Conservation (phyloP, 768 basidiomycete species). For the Candolleomyces efflorescens region DNA sequence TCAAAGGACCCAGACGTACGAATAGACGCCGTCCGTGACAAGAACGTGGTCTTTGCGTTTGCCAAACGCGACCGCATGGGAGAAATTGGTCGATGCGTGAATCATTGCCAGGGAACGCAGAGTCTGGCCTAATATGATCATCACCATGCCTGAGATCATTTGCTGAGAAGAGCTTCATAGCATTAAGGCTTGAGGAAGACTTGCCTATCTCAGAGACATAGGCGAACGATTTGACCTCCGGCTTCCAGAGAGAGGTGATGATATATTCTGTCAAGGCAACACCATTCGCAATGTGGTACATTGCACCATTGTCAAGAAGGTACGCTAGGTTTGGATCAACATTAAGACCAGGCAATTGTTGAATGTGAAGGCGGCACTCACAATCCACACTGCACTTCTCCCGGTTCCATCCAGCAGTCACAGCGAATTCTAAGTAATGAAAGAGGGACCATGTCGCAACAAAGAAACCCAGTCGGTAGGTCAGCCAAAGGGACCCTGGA, state of each 20-base stretch:
- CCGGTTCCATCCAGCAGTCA: constrained; percentile 93
- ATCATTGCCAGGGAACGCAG: constrained; percentile 94
- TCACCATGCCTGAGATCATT: constrained; percentile 41
- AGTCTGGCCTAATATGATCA: constrained; percentile 68
- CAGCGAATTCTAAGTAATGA: constrained; percentile 92
- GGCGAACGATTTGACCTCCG: constrained; percentile 55
- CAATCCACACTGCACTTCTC: constrained; percentile 92
- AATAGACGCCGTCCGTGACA: constrained; percentile 87
- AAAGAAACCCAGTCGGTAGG: constrained; percentile 80
- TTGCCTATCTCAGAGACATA: constrained; percentile 59
- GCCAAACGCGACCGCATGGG: constrained; percentile 75
- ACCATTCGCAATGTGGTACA: constrained; percentile 83
- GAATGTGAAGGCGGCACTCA: constrained; percentile 42
- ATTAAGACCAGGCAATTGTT: not conserved
- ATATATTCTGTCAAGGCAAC: constrained; percentile 80
- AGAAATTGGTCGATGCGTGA: constrained; percentile 90
- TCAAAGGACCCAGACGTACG: constrained; percentile 41
- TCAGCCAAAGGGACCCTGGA: constrained; percentile 52
- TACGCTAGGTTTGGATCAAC: constrained; percentile 56
- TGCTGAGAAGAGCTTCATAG: not conserved
- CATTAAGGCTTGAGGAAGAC: constrained; percentile 14
- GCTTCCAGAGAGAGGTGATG: constrained; percentile 60
- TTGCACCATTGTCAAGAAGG: constrained; percentile 82
- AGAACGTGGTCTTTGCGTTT: constrained; percentile 74
- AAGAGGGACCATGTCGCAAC: constrained; percentile 80